Evolutionary conservation across 2,329 filamentous ascomycete genomes (phyloP), one percentile per base, ranked within the genome.

Genomic region (Penicillium sp.): DNA sequence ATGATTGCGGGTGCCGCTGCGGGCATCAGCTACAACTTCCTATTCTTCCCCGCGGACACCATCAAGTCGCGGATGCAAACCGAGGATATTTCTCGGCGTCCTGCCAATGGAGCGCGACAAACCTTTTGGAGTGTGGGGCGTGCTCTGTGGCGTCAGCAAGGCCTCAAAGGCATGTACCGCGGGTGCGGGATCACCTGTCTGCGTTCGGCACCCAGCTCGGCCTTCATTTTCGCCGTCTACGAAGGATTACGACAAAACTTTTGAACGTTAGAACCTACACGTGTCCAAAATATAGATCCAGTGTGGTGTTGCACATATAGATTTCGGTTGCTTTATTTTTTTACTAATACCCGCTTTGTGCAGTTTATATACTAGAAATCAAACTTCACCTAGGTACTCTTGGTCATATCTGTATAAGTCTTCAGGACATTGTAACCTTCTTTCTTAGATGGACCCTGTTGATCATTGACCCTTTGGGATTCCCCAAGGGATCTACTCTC

Each of bases 41-140:
- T 96, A 22, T 97, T 98, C 81, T 99, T 95, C 73, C 95, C 95
- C 0, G 95, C 95, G 49, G 95, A 99, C 73, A 99, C 95, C 0
- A 89, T 99, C 79, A 99, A 99, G 78, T 96, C 90, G 19, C 87
- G 93, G 48, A 96, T 99, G 88, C 95, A 99, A 78, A 99, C 95
- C 0, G 84, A 89, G 52, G 88, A 92, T 5, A 80, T 91, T 44
- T 68, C 68, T 0, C 64, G 54, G 26, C 52, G 66, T 0, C 61
- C 76, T 13, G 65, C 81, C 9, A 76, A 79, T 22, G 79, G 79
- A 2, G 76, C 78, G 54, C 82, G 83, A 52, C 84, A 83, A 43
- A 88, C 86, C 0, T 98, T 99, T 69, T 84, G 82, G 78, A 79
- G 82, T 37, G 91, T 96, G 58, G 86, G 87, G 0, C 82, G 78